Percentiles rank a stretch among this genome's conserved stretches.
These are phyloP conservation scores for Tetratostichococcus sp. DNA, from an alignment of 139 green algal genomes.

Conservation along the genomic window DNA sequence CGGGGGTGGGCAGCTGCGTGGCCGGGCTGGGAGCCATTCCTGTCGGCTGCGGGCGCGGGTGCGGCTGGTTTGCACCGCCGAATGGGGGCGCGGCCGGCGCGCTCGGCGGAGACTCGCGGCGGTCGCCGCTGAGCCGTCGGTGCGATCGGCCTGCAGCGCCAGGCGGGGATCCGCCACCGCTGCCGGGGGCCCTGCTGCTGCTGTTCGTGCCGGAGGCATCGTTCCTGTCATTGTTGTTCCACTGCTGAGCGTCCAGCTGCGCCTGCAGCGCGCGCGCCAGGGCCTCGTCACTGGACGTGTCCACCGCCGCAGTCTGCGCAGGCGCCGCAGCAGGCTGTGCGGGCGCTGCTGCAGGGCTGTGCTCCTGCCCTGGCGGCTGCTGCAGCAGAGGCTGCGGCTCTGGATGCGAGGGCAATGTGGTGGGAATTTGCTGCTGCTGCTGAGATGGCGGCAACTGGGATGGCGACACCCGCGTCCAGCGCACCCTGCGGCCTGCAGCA, in stretches of 20 bases:
- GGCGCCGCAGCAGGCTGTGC: not conserved
- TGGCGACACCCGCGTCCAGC: no score
- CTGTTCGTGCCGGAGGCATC: not conserved
- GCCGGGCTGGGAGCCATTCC: not conserved
- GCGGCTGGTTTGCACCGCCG: no score
- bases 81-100: not conserved
- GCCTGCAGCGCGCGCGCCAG: constrained; percentile 8
- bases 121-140: no score
- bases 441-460: not conserved
- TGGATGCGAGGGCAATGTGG: no score
- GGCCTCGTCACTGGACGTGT: constrained; percentile 1
- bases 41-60: not conserved
- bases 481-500: no score
- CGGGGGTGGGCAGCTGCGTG: not conserved
- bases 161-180: no score
- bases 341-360: no score
- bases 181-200: no score
- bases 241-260: constrained; percentile 1
- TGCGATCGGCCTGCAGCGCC: no score
- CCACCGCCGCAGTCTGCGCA: not conserved
- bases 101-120: not conserved
- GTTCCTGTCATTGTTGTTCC: not conserved
- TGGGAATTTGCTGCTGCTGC: no score
- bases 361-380: no score
- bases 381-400: no score